A percentile compares a stretch with the other conserved stretches of the same genome.
Evolutionary conservation across 139 green algal species (phyloP).

Genomic region (Chlorella ohadii): DNA sequence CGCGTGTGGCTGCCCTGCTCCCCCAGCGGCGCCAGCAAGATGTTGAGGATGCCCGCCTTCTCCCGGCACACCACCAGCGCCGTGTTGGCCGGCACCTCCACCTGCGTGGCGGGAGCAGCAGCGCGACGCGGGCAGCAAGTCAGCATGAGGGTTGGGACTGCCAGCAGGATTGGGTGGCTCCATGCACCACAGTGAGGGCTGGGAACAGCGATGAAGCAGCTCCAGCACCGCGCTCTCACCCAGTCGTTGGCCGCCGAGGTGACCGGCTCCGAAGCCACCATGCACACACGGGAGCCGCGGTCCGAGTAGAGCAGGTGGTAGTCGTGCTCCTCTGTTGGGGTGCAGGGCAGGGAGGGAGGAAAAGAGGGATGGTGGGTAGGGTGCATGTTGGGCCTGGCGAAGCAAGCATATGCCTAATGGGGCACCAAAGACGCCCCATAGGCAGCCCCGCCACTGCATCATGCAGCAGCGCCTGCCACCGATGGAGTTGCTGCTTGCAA

Average conservation of each 20-base stretch:
- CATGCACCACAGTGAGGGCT: no score
- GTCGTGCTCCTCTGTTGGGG: slow-evolving; percentile 53
- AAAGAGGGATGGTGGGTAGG: neutral
- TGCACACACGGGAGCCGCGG: slow-evolving; percentile 71
- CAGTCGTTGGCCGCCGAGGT: slow-evolving; percentile 87
- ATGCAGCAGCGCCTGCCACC: no score
- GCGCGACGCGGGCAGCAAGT: no score
- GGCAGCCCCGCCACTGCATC: no score
- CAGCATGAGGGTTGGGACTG: no score
- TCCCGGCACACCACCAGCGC: slow-evolving; percentile 81
- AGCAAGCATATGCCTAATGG: no score
- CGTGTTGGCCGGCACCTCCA: slow-evolving; percentile 83
- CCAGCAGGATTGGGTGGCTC: no score
- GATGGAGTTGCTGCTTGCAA: no score
- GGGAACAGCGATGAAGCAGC: no score
- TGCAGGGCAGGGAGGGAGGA: neutral
- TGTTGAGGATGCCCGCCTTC: slow-evolving; percentile 83
- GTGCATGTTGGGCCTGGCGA: neutral
- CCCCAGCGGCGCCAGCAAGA: slow-evolving; percentile 63
- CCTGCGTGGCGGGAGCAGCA: no score
- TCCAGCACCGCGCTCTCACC: slow-evolving; percentile 38
- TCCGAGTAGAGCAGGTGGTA: slow-evolving; percentile 84
- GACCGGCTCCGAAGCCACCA: slow-evolving; percentile 95
- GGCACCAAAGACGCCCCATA: no score
- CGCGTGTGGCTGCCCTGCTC: slow-evolving; percentile 21